These are phyloP conservation scores for Oenanthe sinensis DNA, from an alignment of 129 eudicot species.

Conservation along the genomic window DNA sequence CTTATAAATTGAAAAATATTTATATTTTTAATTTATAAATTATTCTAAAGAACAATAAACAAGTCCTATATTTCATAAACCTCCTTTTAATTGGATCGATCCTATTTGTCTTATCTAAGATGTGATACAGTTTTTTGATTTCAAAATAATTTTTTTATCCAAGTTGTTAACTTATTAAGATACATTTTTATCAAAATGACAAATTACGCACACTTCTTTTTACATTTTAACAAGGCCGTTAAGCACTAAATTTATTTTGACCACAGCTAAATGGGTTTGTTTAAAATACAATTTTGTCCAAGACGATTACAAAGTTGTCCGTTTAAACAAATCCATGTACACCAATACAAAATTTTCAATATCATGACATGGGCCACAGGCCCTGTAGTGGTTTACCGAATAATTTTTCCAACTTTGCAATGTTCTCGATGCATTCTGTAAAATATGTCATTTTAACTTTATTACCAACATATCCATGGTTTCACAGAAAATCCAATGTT, in stretches of 20 bases:
- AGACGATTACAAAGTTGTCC: neutral
- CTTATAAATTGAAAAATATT: no score
- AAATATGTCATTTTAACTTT: neutral
- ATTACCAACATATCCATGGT: neutral
- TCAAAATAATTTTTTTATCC: no score
- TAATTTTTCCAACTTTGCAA: neutral
- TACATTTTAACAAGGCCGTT: neutral
- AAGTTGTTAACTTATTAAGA: no score
- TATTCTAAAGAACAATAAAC: no score
- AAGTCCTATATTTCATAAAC: no score
- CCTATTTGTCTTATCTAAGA: no score
- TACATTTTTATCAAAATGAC: no score
- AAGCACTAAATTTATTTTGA: neutral
- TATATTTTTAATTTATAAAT: no score
- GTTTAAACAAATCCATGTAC: neutral
- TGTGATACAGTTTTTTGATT: no score
- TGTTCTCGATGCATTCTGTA: neutral
- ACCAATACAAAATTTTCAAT: no score
- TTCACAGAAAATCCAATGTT: neutral
- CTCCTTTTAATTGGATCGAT: no score
- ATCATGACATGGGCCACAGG: neutral
- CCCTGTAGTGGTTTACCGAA: neutral
- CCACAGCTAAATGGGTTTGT: neutral
- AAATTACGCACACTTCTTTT: neutral
- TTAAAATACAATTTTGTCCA: neutral